Percentiles rank a stretch among this genome's conserved stretches.
Conservation (phyloP, 75 land plant species). For the Isoetes taiwanensis region DNA sequence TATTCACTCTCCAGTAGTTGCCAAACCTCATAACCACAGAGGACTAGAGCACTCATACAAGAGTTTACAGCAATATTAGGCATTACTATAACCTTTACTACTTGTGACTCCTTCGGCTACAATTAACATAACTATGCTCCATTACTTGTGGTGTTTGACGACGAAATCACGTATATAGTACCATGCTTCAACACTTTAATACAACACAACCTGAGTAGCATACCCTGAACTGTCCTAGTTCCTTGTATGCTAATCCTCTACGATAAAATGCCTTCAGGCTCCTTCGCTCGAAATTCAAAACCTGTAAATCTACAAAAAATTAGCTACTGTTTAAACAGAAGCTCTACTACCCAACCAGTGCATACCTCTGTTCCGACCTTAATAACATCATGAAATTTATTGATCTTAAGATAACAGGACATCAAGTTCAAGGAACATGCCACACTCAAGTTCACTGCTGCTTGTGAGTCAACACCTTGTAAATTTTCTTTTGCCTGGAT, state of each 20-base stretch:
- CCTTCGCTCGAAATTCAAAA: slow-evolving; percentile 45
- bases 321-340: not conserved
- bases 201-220: too few relatives aligned
- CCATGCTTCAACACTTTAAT: too few relatives aligned
- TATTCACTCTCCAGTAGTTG: too few relatives aligned
- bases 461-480: slow-evolving; percentile 20
- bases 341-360: not conserved
- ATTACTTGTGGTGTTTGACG: too few relatives aligned
- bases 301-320: slow-evolving; percentile 28
- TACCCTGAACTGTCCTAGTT: slow-evolving; percentile 53
- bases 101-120: too few relatives aligned
- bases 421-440: slow-evolving; percentile 83
- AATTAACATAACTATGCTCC: too few relatives aligned
- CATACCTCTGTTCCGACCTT: slow-evolving; percentile 70
- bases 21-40: too few relatives aligned
- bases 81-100: too few relatives aligned
- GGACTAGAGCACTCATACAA: too few relatives aligned
- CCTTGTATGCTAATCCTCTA: slow-evolving; percentile 90
- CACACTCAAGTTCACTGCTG: slow-evolving; percentile 33
- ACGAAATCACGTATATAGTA: too few relatives aligned
- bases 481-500: slow-evolving; percentile 71
- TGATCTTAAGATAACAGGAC: slow-evolving; percentile 89
- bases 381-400: slow-evolving; percentile 65
- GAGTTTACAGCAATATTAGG: not conserved
- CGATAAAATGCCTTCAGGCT: slow-evolving; percentile 96